Conservation (phyloP, 2,329 filamentous ascomycete species). For the Xylaria sp. region DNA sequence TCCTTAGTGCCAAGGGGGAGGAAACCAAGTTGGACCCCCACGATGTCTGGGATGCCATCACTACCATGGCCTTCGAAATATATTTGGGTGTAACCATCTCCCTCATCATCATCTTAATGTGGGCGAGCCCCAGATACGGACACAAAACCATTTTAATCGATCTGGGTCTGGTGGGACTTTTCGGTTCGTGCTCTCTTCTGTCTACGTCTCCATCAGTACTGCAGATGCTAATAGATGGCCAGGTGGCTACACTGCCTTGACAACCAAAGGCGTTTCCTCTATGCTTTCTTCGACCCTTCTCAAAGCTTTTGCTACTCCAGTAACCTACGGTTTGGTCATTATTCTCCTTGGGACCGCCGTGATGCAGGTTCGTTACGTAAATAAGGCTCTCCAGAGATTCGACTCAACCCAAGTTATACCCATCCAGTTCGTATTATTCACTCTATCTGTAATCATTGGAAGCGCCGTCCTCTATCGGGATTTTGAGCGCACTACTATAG, state of each 20-base stretch:
- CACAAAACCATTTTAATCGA: conserved; percentile 89
- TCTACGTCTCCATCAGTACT: not conserved
- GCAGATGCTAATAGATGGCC: conserved; percentile 28
- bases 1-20: conserved; percentile 87
- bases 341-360: conserved; percentile 86
- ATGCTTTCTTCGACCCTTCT: conserved; percentile 92
- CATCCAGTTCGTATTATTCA: conserved; percentile 97
- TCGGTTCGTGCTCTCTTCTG: conserved; percentile 65
- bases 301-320: conserved; percentile 88
- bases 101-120: conserved; percentile 82
- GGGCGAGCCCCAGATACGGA: conserved; percentile 86
- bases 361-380: conserved; percentile 98
- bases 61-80: conserved; percentile 87
- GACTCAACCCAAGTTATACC: conserved; percentile 98
- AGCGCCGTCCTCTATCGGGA: conserved; percentile 94
- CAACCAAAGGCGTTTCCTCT: conserved; percentile 96
- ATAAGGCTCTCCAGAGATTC: conserved; percentile 87
- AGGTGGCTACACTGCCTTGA: conserved; percentile 96
- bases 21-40: conserved; percentile 92
- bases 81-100: conserved; percentile 82
- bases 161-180: conserved; percentile 90
- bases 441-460: conserved; percentile 92
- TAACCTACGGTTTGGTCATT: conserved; percentile 86
- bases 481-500: conserved; percentile 82
- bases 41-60: conserved; percentile 90